A percentile compares a stretch with the other conserved stretches of the same genome.
phyloP scores from a whole-genome alignment of 75 land plant genomes.

The Pseudotsuga menziesii region DNA sequence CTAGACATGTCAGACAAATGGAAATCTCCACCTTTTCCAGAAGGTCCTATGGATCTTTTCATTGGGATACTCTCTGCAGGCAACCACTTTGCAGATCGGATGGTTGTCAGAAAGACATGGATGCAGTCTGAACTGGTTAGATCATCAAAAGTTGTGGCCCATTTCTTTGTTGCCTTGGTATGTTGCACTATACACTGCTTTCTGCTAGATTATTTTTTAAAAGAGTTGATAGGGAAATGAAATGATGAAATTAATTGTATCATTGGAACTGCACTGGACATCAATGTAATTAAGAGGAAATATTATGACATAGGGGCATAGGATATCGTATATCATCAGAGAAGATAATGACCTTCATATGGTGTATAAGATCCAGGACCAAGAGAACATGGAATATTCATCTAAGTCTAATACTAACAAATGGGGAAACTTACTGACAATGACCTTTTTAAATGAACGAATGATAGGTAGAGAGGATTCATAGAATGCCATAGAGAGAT shows the following conservation, averaged over 20 bases:
- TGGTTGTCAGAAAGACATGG: conserved; percentile 85
- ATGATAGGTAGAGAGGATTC: background rate
- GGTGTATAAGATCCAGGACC: background rate
- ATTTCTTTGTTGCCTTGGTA: conserved; percentile 88
- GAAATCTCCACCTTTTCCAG: conserved; percentile 51
- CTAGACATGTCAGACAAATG: conserved; percentile 44
- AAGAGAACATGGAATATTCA: background rate
- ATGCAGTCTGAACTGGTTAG: conserved; percentile 40
- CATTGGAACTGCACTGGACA: background rate
- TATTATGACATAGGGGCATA: background rate
- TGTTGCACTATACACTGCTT: conserved; percentile 5
- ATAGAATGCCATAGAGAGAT: background rate
- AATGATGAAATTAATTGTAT: background rate
- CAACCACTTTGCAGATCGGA: conserved; percentile 70
- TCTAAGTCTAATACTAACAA: background rate
- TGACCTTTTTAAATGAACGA: background rate
- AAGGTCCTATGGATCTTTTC: conserved; percentile 52
- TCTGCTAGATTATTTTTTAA: background rate
- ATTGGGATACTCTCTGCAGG: conserved; percentile 78
- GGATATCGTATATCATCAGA: background rate
- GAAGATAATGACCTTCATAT: background rate
- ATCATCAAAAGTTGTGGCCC: conserved; percentile 54
- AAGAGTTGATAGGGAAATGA: background rate
- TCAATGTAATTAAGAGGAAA: background rate
- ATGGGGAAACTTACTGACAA: background rate